A percentile compares a stretch with the other conserved stretches of the same genome.
These are phyloP conservation scores for Perilla frutescens DNA, from an alignment of 257 asterid genomes.

Conservation along the genomic window DNA sequence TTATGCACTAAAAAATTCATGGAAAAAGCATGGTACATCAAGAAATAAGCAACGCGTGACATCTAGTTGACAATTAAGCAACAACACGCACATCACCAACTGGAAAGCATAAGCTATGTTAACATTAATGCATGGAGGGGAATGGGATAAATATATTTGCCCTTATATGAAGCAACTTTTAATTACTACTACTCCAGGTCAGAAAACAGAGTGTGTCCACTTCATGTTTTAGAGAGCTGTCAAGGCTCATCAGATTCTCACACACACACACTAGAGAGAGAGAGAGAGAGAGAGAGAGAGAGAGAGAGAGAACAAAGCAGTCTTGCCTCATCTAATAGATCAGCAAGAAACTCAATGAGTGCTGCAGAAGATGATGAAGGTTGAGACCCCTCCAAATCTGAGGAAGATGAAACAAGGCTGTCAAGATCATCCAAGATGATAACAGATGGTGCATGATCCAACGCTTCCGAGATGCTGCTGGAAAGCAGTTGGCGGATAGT, in stretches of 20 bases:
- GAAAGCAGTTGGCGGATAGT: slow-evolving; percentile 69
- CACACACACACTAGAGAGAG: no score
- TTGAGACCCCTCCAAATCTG: slow-evolving; percentile 84
- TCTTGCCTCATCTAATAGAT: slow-evolving; percentile 84
- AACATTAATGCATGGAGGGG: background rate
- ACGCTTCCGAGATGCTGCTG: slow-evolving; percentile 73
- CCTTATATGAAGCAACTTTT: no score
- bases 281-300: no score
- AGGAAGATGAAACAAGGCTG: slow-evolving; percentile 74
- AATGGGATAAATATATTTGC: no score
- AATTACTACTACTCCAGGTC: no score
- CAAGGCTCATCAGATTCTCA: slow-evolving; percentile 22
- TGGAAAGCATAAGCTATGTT: slow-evolving; percentile 1
- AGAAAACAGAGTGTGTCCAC: no score
- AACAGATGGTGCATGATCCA: slow-evolving; percentile 91
- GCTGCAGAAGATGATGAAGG: slow-evolving; percentile 66
- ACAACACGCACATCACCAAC: background rate
- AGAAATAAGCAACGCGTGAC: background rate
- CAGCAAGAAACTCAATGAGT: slow-evolving; percentile 73
- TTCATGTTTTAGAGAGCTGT: slow-evolving; percentile 28
- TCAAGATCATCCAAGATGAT: slow-evolving; percentile 95
- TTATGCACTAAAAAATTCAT: slow-evolving; percentile 11
- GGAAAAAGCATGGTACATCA: background rate
- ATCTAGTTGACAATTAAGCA: slow-evolving; percentile 5
- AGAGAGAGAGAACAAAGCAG: slow-evolving; percentile 9